Base-by-base conservation (phyloP, 192 early-diverging fungal genomes). In the Linnemannia elongata region DNA sequence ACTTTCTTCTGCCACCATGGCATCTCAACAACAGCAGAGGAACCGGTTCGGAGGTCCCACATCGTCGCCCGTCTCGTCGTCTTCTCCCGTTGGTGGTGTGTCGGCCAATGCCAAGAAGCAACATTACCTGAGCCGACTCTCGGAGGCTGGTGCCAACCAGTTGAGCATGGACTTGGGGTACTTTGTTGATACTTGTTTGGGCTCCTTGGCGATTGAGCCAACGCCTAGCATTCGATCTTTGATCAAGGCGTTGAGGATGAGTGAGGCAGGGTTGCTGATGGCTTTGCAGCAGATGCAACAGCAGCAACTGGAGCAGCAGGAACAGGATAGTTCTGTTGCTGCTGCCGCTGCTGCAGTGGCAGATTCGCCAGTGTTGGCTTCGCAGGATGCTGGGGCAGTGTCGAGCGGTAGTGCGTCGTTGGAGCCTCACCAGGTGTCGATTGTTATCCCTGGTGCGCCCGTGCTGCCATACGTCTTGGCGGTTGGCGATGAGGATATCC, bases 91-190 rank as follows among this genome's bases (percentile, higher is more conserved):
- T 6, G 66, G 76, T 72, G 36, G 30, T 22, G 10, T 17, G 30
- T 6, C 30, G 22, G 47, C 47, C 1, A n/a, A 49, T 20, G 27
- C 45, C 9, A 82, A 79, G 42, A 77, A 76, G 77, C 78, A 75
- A 8, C 78, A 76, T 38, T 80, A 80, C 35, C 30, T 86, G 45
- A 86, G 68, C 7, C 74, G 79, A 69, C 71, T 86, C 12, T 86
- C 84, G 2, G 84, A 86, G 30, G 49, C 79, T 36, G 94, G 93
- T 13, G 84, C 83, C 13, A 87, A 89, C 69, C 95, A 96, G 78
- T 77, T 96, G 13, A 85, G 82, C 24, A 89, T 93, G 45, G 95
- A 96, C 89, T 86, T 96, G 12, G 87, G 84, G 10, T 95, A 96
- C 77, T 71, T 96, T 52, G 79, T 88, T 72, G 95, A 94, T 5